Conservation (phyloP, 1,284 basidiomycete genomes). For the Ceratobasidium sp. region DNA sequence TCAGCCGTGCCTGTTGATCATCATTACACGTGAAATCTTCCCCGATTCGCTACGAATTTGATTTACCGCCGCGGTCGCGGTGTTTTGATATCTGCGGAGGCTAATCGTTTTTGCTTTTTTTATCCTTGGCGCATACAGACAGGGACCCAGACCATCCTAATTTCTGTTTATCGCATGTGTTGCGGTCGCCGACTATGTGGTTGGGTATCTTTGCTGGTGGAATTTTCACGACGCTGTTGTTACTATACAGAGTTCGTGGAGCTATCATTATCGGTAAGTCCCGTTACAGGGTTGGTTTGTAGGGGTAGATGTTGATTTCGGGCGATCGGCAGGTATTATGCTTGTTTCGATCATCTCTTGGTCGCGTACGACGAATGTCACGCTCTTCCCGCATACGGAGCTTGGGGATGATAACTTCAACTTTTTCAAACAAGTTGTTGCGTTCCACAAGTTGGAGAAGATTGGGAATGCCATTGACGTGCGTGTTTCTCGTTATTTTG, state of each 20-base stretch:
- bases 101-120: conserved; percentile 2
- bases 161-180: conserved; percentile 76
- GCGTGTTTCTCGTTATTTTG: conserved; percentile 53
- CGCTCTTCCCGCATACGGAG: conserved; percentile 82
- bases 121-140: conserved; percentile 43
- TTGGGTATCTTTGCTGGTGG: conserved; percentile 91
- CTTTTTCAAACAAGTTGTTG: conserved; percentile 90
- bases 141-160: conserved; percentile 53
- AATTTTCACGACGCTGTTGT: conserved; percentile 82
- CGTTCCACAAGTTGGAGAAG: conserved; percentile 75
- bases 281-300: background rate
- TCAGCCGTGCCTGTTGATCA: conserved; percentile 42
- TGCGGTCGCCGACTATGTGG: conserved; percentile 86
- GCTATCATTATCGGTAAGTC: conserved; percentile 79
- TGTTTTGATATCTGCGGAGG: too few relatives aligned
- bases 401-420: conserved; percentile 81
- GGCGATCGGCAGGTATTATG: conserved; percentile 65
- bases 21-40: conserved; percentile 26
- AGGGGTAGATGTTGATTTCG: too few relatives aligned
- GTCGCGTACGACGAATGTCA: conserved; percentile 85
- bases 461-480: conserved; percentile 76
- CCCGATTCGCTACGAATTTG: background rate
- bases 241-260: conserved; percentile 89
- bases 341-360: conserved; percentile 90
- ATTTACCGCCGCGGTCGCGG: background rate